Percentiles rank a stretch among this genome's conserved stretches.
phyloP scores from a whole-genome alignment of 108 stramenopile species.

The Cyclostephanos tholiformis region DNA sequence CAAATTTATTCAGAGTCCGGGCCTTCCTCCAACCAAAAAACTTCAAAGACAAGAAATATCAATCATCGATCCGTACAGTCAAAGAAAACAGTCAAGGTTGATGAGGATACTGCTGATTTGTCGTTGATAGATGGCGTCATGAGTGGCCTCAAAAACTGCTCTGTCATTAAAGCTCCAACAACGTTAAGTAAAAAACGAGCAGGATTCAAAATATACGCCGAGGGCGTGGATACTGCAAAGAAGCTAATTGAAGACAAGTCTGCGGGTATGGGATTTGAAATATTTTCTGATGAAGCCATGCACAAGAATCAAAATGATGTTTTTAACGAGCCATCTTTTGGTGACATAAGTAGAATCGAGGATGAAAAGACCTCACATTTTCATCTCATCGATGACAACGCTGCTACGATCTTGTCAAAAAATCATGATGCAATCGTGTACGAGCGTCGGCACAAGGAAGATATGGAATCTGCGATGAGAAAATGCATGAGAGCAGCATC shows the following conservation, averaged over 20 bases:
- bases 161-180: neutral
- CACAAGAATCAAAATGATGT: constrained; percentile 15
- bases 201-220: neutral
- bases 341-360: constrained; percentile 44
- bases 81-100: neutral
- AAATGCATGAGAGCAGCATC: constrained; percentile 40
- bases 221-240: neutral
- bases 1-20: neutral
- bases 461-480: constrained; percentile 38
- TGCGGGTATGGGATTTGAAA: constrained; percentile 36
- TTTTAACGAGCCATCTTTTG: constrained; percentile 28
- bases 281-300: constrained; percentile 38
- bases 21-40: neutral
- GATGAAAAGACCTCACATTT: constrained; percentile 35
- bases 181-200: neutral
- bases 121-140: constrained; percentile 9
- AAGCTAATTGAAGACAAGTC: neutral
- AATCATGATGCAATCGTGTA: constrained; percentile 31
- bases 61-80: neutral
- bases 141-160: neutral
- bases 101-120: neutral
- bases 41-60: neutral
- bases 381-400: constrained; percentile 30
- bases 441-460: constrained; percentile 25
- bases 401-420: neutral